Conservation (phyloP, 306 rosid genomes). For the Casuarina equisetifolia region DNA sequence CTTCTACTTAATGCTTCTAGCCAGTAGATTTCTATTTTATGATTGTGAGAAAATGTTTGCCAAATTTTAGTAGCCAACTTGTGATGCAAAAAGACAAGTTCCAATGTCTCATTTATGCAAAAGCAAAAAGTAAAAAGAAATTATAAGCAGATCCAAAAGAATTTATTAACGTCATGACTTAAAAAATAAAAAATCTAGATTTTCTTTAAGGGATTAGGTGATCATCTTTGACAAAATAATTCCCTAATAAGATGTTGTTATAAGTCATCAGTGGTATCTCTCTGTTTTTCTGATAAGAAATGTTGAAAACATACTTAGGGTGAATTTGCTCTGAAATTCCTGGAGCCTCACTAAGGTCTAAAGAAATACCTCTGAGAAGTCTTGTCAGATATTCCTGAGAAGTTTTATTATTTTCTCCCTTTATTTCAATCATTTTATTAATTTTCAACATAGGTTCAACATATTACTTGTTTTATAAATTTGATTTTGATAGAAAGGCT, state of each 20-base stretch:
- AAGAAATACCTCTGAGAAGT: not conserved
- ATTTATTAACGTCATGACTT: not conserved
- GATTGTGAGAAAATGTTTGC: not conserved
- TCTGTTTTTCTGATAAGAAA: not conserved
- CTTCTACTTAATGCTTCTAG: slow-evolving; percentile 22
- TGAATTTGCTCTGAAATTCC: not conserved
- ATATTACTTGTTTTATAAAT: not conserved
- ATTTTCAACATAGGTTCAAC: not conserved
- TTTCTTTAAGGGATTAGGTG: slow-evolving; percentile 22
- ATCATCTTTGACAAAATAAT: slow-evolving; percentile 5
- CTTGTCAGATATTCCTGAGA: not conserved
- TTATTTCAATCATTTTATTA: not conserved
- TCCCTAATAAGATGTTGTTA: not conserved
- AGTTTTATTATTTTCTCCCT: not conserved
- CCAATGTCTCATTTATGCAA: not conserved
- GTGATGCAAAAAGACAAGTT: not conserved
- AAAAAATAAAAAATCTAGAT: not conserved
- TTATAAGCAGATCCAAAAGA: not conserved
- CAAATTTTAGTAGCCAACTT: not conserved
- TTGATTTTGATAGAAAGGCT: not conserved
- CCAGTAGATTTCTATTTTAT: slow-evolving; percentile 8
- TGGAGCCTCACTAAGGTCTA: not conserved
- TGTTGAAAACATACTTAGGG: not conserved
- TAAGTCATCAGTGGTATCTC: not conserved
- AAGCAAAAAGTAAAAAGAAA: not conserved